These are phyloP conservation scores for Chernovozyma aurita DNA, from an alignment of 1,139 yeast genomes.

Conservation along the genomic window DNA sequence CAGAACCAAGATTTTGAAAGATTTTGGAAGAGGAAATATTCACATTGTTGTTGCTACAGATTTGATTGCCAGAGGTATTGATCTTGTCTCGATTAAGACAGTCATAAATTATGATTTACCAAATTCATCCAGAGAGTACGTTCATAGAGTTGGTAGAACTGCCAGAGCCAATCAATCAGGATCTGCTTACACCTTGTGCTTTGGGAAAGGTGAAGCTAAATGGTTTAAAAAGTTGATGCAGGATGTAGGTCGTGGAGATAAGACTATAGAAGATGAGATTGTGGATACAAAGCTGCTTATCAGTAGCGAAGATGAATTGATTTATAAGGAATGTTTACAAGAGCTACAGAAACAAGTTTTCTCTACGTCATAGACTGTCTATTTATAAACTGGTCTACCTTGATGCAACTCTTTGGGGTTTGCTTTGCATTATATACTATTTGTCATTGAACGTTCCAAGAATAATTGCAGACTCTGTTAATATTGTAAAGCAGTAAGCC, in stretches of 20 bases:
- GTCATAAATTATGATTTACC: constrained; percentile 93
- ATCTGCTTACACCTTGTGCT: constrained; percentile 61
- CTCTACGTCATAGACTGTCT: no score
- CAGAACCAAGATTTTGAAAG: constrained; percentile 46
- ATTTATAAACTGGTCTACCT: no score
- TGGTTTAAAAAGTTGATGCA: constrained; percentile 56
- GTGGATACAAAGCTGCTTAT: constrained; percentile 17
- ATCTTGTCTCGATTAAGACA: constrained; percentile 63
- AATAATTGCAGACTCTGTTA: no score
- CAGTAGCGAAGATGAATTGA: constrained; percentile 21
- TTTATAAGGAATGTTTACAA: constrained; percentile 22
- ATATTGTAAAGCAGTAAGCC: no score
- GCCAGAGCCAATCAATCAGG: constrained; percentile 88
- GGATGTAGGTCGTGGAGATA: constrained; percentile 31
- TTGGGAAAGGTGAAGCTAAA: constrained; percentile 72
- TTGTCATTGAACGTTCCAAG: no score
- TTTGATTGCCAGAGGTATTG: constrained; percentile 91
- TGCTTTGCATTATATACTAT: no score
- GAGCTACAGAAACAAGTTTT: constrained; percentile 22
- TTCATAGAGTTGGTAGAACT: no score
- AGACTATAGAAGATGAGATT: constrained; percentile 20
- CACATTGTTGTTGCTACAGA: constrained; percentile 81
- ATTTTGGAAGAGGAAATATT: constrained; percentile 48
- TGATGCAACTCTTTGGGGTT: no score
- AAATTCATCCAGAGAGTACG: constrained; percentile 81